Conservation (phyloP, 805 yeast species). For the Wickerhamiella occidentalis region DNA sequence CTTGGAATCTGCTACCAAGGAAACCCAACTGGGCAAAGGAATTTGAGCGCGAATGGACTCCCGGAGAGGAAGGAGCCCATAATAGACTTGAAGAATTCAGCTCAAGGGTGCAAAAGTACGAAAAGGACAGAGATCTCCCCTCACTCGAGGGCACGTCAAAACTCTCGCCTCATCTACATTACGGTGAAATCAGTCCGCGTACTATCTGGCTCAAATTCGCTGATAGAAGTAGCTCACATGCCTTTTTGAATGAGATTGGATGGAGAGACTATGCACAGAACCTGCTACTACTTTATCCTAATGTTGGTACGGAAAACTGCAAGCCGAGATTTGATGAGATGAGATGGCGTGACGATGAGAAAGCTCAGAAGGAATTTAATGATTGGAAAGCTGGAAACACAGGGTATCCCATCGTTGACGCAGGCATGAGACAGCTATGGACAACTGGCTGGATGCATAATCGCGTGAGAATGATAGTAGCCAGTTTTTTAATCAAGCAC, state of each 20-base stretch:
- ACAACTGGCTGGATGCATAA: constrained; percentile 45
- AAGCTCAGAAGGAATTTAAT: constrained; percentile 16
- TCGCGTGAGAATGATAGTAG: constrained; percentile 42
- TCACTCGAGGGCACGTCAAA: constrained; percentile 30
- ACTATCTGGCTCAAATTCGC: constrained; percentile 23
- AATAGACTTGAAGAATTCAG: constrained; percentile 1
- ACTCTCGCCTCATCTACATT: constrained; percentile 32
- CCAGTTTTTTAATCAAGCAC: constrained; percentile 30
- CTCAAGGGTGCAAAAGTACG: constrained; percentile 27
- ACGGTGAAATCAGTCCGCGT: constrained; percentile 34
- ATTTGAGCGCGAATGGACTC: constrained; percentile 1
- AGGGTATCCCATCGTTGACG: constrained; percentile 47
- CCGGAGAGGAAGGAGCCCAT: constrained; percentile 7
- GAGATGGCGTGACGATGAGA: constrained; percentile 4
- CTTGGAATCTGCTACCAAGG: constrained; percentile 2
- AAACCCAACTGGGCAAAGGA: constrained; percentile 6
- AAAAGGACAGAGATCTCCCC: constrained; percentile 27
- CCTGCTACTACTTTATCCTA: constrained; percentile 32
- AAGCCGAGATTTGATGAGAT: constrained; percentile 26
- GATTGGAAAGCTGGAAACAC: constrained; percentile 45
- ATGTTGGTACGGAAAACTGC: constrained; percentile 36
- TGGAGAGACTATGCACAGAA: constrained; percentile 50
- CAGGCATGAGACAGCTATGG: constrained; percentile 42
- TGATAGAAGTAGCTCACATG: constrained; percentile 30
- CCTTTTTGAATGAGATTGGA: constrained; percentile 43